Percentiles rank a stretch among this genome's conserved stretches.
These are phyloP conservation scores for Claviceps cyperi DNA, from an alignment of 2,329 filamentous ascomycete species.

Conservation along the genomic window DNA sequence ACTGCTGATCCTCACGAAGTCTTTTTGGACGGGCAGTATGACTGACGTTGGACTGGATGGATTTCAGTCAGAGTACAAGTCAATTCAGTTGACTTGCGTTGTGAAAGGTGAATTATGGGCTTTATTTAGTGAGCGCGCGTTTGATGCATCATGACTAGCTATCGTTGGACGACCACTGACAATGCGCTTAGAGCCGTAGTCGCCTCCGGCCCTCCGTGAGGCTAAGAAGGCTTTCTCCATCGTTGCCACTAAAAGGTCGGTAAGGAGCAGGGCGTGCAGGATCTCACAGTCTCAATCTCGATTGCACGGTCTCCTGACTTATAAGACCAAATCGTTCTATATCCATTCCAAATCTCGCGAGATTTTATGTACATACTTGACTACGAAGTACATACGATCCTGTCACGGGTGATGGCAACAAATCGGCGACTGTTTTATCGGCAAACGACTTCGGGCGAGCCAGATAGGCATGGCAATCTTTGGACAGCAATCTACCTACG, in stretches of 20 bases:
- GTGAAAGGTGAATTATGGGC: too few species aligned
- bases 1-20: conserved; percentile 64
- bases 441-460: conserved; percentile 50
- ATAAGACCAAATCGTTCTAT: conserved; percentile 59
- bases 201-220: not conserved
- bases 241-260: conserved; percentile 48
- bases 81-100: too few species aligned
- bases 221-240: conserved; percentile 49
- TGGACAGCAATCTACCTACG: conserved; percentile 61
- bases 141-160: not conserved
- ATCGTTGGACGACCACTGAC: not conserved
- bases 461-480: conserved; percentile 75
- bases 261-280: conserved; percentile 43
- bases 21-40: conserved; percentile 81
- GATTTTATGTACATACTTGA: conserved; percentile 55
- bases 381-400: conserved; percentile 35
- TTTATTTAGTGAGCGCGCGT: not conserved
- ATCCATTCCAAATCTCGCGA: conserved; percentile 60
- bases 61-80: conserved; percentile 45
- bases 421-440: conserved; percentile 61
- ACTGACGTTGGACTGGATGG: conserved; percentile 49
- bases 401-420: conserved; percentile 45
- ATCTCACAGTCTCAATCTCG: conserved; percentile 70
- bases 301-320: conserved; percentile 62
- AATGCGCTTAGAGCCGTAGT: not conserved